Percentiles rank a stretch among this genome's conserved stretches.
phyloP scores from a whole-genome alignment of 192 early-diverging fungal species.

The Chytriomyces sp. region DNA sequence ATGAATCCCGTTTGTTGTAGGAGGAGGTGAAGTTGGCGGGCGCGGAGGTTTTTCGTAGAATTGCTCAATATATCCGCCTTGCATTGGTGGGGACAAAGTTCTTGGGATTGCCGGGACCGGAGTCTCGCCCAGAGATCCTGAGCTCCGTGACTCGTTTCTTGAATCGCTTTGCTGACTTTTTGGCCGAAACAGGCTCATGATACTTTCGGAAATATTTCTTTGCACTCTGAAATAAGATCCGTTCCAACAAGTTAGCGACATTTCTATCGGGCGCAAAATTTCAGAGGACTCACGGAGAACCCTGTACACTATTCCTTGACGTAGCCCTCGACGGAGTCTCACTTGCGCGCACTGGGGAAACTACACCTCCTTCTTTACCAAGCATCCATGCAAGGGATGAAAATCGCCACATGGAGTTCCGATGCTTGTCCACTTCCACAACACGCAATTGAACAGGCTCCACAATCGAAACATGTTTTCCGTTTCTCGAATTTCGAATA shows the following conservation, averaged over 20 bases:
- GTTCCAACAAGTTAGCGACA: no score
- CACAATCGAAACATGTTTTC: constrained; percentile 2
- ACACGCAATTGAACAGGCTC: constrained; percentile 9
- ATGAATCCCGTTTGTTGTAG: background rate
- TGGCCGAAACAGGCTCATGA: background rate
- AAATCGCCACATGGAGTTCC: background rate
- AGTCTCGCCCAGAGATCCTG: background rate
- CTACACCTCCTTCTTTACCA: background rate
- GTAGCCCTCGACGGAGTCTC: background rate
- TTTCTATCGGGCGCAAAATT: no score
- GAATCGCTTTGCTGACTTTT: background rate
- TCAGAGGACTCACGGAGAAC: background rate
- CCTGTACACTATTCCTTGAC: background rate
- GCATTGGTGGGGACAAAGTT: background rate
- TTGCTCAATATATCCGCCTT: background rate
- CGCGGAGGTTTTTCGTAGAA: background rate
- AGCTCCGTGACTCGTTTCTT: background rate
- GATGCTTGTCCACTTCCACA: background rate
- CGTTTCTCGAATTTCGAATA: no score
- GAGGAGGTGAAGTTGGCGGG: background rate
- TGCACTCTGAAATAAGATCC: background rate
- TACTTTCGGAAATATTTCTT: background rate
- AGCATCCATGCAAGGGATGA: background rate
- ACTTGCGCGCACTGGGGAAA: background rate
- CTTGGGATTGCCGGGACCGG: background rate